A percentile compares a stretch with the other conserved stretches of the same genome.
These are phyloP conservation scores for Saccharum hybrid DNA, from an alignment of 202 grass and related monocot genomes.

Conservation along the genomic window DNA sequence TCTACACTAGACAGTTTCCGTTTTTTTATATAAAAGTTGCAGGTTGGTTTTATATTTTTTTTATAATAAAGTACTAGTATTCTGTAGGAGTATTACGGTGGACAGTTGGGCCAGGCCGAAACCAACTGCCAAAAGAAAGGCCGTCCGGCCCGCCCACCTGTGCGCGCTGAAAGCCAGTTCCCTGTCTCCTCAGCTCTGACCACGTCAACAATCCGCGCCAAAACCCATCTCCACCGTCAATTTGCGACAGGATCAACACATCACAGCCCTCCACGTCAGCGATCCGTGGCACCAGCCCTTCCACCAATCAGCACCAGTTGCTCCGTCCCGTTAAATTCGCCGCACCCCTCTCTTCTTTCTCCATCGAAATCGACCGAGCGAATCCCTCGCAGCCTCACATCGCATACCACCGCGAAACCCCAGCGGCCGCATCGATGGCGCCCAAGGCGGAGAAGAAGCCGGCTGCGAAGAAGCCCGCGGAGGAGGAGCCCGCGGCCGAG, in stretches of 20 bases:
- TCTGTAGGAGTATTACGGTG: too few relatives aligned
- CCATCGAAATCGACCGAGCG: not conserved
- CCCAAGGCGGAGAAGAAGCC: slow-evolving; percentile 79
- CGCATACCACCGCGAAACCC: not conserved
- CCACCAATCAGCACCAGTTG: slow-evolving; percentile 37
- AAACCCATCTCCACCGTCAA: slow-evolving; percentile 11
- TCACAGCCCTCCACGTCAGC: not conserved
- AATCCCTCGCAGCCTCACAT: not conserved
- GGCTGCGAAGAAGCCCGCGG: slow-evolving; percentile 59
- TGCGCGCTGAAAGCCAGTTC: not conserved
- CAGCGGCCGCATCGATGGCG: slow-evolving; percentile 48
- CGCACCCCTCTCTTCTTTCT: not conserved
- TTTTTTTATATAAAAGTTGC: too few relatives aligned
- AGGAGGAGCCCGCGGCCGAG: slow-evolving; percentile 50
- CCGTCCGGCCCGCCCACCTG: not conserved
- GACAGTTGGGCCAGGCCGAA: not conserved
- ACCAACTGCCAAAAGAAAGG: not conserved
- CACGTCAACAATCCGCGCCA: slow-evolving; percentile 31
- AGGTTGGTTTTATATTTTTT: too few relatives aligned
- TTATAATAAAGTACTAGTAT: too few relatives aligned
- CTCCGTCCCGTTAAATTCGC: slow-evolving; percentile 30
- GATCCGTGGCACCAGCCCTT: slow-evolving; percentile 18
- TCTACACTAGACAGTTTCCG: too few relatives aligned
- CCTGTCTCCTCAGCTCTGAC: not conserved
- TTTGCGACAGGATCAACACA: not conserved